Evolutionary conservation across 140 eudicot species (phyloP).

Genomic region (Erigeron philadelphicus): DNA sequence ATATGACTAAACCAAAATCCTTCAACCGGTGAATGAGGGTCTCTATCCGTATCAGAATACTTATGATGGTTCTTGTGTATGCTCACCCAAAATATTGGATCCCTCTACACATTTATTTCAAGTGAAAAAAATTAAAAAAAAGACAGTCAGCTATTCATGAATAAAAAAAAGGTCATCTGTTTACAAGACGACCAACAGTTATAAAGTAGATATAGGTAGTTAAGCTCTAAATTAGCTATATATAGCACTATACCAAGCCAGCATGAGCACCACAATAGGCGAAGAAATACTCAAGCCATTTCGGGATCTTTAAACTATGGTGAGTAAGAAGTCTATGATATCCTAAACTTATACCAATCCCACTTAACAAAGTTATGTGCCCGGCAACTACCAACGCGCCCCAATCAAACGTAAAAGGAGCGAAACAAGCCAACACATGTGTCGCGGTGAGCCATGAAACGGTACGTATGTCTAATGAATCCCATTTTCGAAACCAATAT

Average conservation of each 20-base stretch:
- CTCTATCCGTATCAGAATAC: constrained; percentile 52
- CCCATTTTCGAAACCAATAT: neutral
- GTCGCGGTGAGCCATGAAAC: constrained; percentile 8
- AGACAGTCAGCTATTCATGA: too few species aligned
- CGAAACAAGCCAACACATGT: constrained; percentile 8
- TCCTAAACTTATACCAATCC: constrained; percentile 11
- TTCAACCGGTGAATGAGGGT: constrained; percentile 61
- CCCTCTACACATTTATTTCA: constrained; percentile 31
- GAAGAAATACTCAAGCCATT: constrained; percentile 15
- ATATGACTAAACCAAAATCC: constrained; percentile 76
- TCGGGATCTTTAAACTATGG: constrained; percentile 16
- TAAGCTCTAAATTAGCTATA: neutral
- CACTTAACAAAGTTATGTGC: neutral
- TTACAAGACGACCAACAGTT: too few species aligned
- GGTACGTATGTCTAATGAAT: constrained; percentile 1
- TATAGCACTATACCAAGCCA: neutral
- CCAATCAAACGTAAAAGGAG: constrained; percentile 9
- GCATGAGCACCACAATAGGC: constrained; percentile 22
- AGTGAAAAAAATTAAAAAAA: neutral
- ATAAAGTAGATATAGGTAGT: too few species aligned
- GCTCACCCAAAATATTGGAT: constrained; percentile 75
- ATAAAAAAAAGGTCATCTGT: too few species aligned
- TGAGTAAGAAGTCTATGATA: constrained; percentile 21
- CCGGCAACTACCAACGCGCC: neutral
- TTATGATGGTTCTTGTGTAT: constrained; percentile 67